phyloP scores from a whole-genome alignment of 768 basidiomycete species.

The Lactarius trivialis region DNA sequence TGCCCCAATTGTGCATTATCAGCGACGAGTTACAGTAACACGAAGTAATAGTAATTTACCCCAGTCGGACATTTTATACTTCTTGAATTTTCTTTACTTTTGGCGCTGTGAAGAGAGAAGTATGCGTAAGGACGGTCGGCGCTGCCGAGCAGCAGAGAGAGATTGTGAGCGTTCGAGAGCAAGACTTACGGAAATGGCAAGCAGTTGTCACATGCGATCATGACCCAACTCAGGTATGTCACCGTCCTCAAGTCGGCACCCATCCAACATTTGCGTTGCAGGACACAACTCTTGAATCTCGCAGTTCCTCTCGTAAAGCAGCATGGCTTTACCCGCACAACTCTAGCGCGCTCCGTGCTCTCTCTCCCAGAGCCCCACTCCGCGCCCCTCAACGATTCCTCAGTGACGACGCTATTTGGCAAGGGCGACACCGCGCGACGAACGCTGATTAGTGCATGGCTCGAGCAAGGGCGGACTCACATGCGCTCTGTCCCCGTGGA shows the following conservation, averaged over 20 bases:
- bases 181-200: conserved; percentile 6
- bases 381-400: conserved; percentile 60
- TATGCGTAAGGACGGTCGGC: conserved; percentile 21
- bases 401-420: conserved; percentile 71
- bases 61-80: conserved; percentile 24
- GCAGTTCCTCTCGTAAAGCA: conserved; percentile 57
- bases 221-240: conserved; percentile 13
- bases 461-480: conserved; percentile 52
- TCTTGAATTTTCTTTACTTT: neutral
- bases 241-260: neutral
- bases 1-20: conserved; percentile 7
- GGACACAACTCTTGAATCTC: conserved; percentile 43
- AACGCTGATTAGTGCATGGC: conserved; percentile 65
- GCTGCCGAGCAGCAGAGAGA: conserved; percentile 21
- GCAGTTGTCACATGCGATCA: neutral
- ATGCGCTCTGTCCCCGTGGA: conserved; percentile 36
- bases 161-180: neutral
- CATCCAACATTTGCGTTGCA: neutral
- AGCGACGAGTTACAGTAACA: neutral
- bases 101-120: neutral
- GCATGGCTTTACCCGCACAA: conserved; percentile 70
- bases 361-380: conserved; percentile 44
- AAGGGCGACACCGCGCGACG: conserved; percentile 56
- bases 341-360: conserved; percentile 60
- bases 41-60: conserved; percentile 5